Percentiles rank a stretch among this genome's conserved stretches.
phyloP scores from a whole-genome alignment of 495 filamentous ascomycete species.

The Aspergillus bertholletiae region DNA sequence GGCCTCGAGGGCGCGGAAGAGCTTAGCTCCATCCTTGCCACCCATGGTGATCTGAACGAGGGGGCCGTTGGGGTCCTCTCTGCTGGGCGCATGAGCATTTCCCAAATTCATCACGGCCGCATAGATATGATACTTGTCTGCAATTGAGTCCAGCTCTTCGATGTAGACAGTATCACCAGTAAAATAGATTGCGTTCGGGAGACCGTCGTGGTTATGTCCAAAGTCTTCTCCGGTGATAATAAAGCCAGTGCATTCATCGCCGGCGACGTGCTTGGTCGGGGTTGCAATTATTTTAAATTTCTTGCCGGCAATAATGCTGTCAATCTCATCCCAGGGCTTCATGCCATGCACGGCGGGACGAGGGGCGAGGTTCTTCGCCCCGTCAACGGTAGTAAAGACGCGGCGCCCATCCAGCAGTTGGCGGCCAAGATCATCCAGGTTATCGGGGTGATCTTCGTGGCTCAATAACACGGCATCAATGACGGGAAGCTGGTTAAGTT shows the following conservation, averaged over 20 bases:
- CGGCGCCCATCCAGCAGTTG: slow-evolving; percentile 44
- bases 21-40: slow-evolving; percentile 35
- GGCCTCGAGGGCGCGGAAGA: slow-evolving; percentile 36
- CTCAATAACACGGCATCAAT: slow-evolving; percentile 52
- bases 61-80: background rate
- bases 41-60: slow-evolving; percentile 36
- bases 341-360: slow-evolving; percentile 41
- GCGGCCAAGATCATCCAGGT: slow-evolving; percentile 43
- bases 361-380: slow-evolving; percentile 38
- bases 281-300: slow-evolving; percentile 35
- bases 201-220: slow-evolving; percentile 29
- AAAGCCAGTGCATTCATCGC: slow-evolving; percentile 48
- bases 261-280: slow-evolving; percentile 43
- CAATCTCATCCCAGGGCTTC: slow-evolving; percentile 23
- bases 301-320: slow-evolving; percentile 20
- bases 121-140: slow-evolving; percentile 14
- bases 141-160: slow-evolving; percentile 30
- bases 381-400: slow-evolving; percentile 50
- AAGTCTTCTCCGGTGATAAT: slow-evolving; percentile 35
- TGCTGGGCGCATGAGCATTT: background rate
- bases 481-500: slow-evolving; percentile 36
- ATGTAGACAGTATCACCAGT: slow-evolving; percentile 52
- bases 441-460: slow-evolving; percentile 56
- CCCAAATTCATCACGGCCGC: slow-evolving; percentile 27
- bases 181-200: slow-evolving; percentile 50